Evolutionary conservation across 2,329 filamentous ascomycete species (phyloP).

Genomic region (Tolypocladium sp.): DNA sequence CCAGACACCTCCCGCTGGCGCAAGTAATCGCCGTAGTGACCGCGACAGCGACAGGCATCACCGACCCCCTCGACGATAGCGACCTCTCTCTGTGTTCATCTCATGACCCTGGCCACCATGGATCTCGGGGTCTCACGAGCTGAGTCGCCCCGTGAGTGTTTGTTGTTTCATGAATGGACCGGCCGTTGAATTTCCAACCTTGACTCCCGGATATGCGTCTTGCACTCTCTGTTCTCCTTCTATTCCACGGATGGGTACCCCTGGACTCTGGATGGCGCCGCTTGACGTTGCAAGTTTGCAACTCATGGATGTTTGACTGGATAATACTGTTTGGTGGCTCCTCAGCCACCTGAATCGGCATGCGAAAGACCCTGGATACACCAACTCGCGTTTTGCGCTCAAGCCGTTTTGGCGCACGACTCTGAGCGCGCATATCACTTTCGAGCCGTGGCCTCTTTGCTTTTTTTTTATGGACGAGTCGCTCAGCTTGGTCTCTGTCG

Average conservation of each 20-base stretch:
- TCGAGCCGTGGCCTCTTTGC: slow-evolving; percentile 3
- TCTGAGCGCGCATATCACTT: neutral
- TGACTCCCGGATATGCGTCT: slow-evolving; percentile 15
- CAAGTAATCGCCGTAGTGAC: slow-evolving; percentile 30
- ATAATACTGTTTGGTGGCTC: slow-evolving; percentile 15
- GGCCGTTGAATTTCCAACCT: slow-evolving; percentile 16
- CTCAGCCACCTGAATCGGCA: slow-evolving; percentile 8
- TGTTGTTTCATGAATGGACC: slow-evolving; percentile 20
- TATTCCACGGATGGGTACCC: slow-evolving; percentile 12
- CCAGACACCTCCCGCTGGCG: slow-evolving; percentile 27
- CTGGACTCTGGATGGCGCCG: slow-evolving; percentile 14
- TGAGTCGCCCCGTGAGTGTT: slow-evolving; percentile 13
- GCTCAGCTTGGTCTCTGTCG: slow-evolving; percentile 7
- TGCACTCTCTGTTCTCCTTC: slow-evolving; percentile 13
- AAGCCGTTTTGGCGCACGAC: neutral
- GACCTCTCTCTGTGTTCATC: slow-evolving; percentile 4
- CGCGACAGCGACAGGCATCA: slow-evolving; percentile 32
- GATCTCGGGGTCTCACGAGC: neutral
- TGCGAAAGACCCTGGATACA: slow-evolving; percentile 4
- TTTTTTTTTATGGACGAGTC: slow-evolving; percentile 16
- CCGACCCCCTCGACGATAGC: slow-evolving; percentile 27
- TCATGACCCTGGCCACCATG: slow-evolving; percentile 11
- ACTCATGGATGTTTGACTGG: slow-evolving; percentile 13
- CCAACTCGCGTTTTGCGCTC: slow-evolving; percentile 1
- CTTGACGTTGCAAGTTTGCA: slow-evolving; percentile 20